Evolutionary conservation across 2,329 filamentous ascomycete genomes (phyloP), one percentile per base, ranked within the genome.

Genomic region (Apiospora sp.): DNA sequence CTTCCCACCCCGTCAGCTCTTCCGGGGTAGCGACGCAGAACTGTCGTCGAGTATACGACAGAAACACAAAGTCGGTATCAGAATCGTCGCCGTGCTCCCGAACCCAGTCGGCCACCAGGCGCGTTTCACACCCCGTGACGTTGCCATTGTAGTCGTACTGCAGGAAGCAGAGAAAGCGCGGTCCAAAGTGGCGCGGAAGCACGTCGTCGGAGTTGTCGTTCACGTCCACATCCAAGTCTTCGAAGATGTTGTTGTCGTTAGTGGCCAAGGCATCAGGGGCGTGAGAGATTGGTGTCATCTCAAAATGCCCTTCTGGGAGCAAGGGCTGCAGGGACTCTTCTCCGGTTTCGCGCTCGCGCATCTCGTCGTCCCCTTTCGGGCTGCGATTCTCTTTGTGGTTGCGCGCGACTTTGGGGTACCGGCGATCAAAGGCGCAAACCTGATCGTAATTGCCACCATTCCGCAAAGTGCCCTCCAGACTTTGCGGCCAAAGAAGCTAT

Each of bases 31-130:
- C 75, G 44, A 79, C 75, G 16, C 74, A 73, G 48, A 85, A 86
- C 64, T 86, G 84, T 67, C 80, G 77, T 7, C 80, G 78, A 0
- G 84, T 85, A 72, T 85, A 86, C 0, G 81, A 82, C 16, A 85
- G 76, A 69, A 86, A 83, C 4, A 85, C 75, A 54, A 84, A 85
- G 19, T 78, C 78, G 5, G 81, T 74, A 22, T 78, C 74, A 0
- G 72, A 70, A 27, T 24, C 10, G 24, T 79, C 76, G 10, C 75
- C 78, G 48, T 77, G 69, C 41, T 77, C 30, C 30, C 69, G n/a
- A 8, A 77, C 72, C 70, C 75, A 80, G 27, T 78, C 75, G 0
- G 72, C 75, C 24, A 80, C 79, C n/a, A 76, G 75, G 54, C 78
- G 64, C 0, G 75, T 78, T 44, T 78, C 75, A 24, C 74, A 76